Conservation (phyloP, 129 eudicot genomes). For the Chrysanthemum lavandulifolium region DNA sequence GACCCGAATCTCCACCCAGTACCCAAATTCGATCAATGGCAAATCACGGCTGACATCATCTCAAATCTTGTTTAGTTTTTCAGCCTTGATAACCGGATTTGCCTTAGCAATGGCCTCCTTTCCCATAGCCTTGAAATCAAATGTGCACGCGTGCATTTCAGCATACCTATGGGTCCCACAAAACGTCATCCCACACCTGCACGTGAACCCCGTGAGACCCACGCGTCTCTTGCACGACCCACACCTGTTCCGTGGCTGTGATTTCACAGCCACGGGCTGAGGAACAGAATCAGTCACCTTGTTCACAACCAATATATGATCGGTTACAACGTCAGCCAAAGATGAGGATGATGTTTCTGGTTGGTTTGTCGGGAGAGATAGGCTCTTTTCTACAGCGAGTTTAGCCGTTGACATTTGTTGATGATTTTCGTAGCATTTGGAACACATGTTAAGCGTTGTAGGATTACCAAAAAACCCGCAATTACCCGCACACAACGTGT, state of each 20-base stretch:
- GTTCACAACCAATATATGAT: not conserved
- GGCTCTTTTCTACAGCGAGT: constrained; percentile 39
- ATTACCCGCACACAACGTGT: constrained; percentile 46
- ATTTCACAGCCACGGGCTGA: constrained; percentile 4
- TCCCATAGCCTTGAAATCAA: constrained; percentile 53
- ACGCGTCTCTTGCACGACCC: constrained; percentile 48
- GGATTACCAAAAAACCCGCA: constrained; percentile 69
- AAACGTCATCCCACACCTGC: constrained; percentile 53
- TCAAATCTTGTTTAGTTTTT: constrained; percentile 55
- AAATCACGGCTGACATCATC: constrained; percentile 15
- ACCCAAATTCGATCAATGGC: constrained; percentile 12
- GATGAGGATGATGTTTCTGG: constrained; percentile 24
- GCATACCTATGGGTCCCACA: constrained; percentile 71
- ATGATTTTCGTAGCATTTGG: constrained; percentile 57
- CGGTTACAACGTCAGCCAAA: not conserved
- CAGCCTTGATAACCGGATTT: constrained; percentile 50
- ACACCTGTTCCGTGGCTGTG: constrained; percentile 45
- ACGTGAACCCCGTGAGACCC: constrained; percentile 56
- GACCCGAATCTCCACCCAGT: constrained; percentile 20
- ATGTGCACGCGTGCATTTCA: constrained; percentile 53
- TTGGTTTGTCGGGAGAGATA: constrained; percentile 22
- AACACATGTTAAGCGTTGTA: constrained; percentile 47
- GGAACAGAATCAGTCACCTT: constrained; percentile 6
- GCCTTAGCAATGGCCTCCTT: constrained; percentile 53
- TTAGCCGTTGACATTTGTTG: constrained; percentile 45